Percentiles rank a stretch among this genome's conserved stretches.
Evolutionary conservation across 805 yeast species (phyloP).

Genomic region (Naumovozyma baii): DNA sequence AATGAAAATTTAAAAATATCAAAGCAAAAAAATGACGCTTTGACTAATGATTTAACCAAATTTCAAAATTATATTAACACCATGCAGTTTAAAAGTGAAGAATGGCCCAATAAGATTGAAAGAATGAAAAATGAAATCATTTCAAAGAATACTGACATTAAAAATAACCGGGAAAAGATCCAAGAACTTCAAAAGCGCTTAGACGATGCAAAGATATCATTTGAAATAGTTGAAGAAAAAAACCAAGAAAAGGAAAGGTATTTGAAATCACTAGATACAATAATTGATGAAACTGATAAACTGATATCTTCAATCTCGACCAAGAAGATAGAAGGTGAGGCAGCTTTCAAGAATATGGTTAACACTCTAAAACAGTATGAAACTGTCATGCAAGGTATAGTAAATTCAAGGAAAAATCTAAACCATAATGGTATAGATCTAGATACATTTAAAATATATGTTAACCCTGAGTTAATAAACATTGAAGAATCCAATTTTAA

Average conservation of each 20-base stretch:
- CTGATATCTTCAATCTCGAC: constrained; percentile 37
- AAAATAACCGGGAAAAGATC: constrained; percentile 35
- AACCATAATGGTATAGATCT: constrained; percentile 18
- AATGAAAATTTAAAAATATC: constrained; percentile 41
- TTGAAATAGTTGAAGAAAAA: constrained; percentile 53
- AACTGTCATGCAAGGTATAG: constrained; percentile 36
- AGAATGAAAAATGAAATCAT: constrained; percentile 47
- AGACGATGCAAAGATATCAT: constrained; percentile 46
- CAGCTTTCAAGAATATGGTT: constrained; percentile 43
- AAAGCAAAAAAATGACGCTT: constrained; percentile 47
- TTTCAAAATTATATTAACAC: constrained; percentile 62
- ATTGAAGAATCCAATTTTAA: background rate
- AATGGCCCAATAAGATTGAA: constrained; percentile 54
- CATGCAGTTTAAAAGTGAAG: constrained; percentile 52
- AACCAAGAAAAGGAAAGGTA: constrained; percentile 52
- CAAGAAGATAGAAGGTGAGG: constrained; percentile 42
- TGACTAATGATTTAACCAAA: constrained; percentile 61
- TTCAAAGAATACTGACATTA: constrained; percentile 32
- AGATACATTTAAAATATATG: constrained; percentile 32
- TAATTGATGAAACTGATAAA: constrained; percentile 37
- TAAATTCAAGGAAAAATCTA: constrained; percentile 11
- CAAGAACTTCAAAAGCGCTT: constrained; percentile 37
- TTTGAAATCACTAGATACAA: constrained; percentile 42
- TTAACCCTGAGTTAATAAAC: background rate
- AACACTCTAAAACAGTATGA: constrained; percentile 49